Percentiles rank a stretch among this genome's conserved stretches.
Evolutionary conservation across 208 protist species (phyloP).

Genomic region (Acanthamoeba polyphaga): DNA sequence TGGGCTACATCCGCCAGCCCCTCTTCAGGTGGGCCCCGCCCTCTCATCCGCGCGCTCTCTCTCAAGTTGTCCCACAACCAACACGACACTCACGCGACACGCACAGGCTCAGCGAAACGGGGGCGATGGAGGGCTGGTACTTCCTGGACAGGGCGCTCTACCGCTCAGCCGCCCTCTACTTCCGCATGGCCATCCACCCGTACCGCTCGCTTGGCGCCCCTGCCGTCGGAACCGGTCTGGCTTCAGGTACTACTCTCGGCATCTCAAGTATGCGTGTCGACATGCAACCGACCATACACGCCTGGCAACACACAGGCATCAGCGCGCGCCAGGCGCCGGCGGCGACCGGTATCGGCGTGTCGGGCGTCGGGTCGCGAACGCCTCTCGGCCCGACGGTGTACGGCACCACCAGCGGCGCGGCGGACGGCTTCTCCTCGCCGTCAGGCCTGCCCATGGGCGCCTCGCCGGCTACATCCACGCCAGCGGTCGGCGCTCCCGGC

Average conservation of each 20-base stretch:
- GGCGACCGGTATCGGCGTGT: not conserved
- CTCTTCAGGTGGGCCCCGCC: not conserved
- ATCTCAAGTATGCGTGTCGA: too few species aligned
- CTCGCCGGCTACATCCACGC: not conserved
- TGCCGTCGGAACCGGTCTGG: not conserved
- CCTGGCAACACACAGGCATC: not conserved
- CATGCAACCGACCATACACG: too few species aligned
- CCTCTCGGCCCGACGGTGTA: not conserved
- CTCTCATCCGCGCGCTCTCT: too few species aligned
- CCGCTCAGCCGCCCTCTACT: not conserved
- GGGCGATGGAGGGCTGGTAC: not conserved
- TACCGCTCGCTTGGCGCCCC: not conserved
- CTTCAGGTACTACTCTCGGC: not conserved
- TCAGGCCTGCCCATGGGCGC: not conserved
- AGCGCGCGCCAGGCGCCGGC: not conserved
- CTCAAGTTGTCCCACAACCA: not conserved
- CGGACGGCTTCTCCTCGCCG: not conserved
- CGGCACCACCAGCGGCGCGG: not conserved
- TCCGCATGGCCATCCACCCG: not conserved
- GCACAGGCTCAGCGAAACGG: not conserved
- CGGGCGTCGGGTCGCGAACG: not conserved
- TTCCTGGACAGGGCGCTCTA: not conserved
- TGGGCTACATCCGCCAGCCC: slow-evolving; percentile 16
- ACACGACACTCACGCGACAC: not conserved
- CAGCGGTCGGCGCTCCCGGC: not conserved